Evolutionary conservation across 2,329 filamentous ascomycete species (phyloP), one percentile per base, ranked within the genome.

Genomic region (Epichloe scottii): DNA sequence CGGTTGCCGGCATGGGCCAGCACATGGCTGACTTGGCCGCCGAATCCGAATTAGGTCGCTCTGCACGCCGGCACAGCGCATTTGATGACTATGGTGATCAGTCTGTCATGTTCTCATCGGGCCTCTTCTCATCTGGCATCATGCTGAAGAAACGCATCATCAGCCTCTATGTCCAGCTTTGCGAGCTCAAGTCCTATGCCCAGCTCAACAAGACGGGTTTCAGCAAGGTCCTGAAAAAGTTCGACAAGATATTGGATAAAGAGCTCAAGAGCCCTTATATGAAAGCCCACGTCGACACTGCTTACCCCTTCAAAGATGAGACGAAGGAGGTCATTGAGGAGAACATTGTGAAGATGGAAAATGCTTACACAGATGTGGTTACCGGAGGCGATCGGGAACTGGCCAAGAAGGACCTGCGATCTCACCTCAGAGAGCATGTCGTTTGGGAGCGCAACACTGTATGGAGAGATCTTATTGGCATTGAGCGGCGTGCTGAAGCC

Each of bases 381-480:
- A 94, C 89, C 0, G 80, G 84, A 41, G 89, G 89, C 33, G 88
- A 98, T 61, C 69, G 85, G 3, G 74, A 78, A 5, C 71, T 85
- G 12, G 90, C 93, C 4, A 87, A 83, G 61, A 84, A 87, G 58
- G 93, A 97, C 63, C 74, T 98, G 52, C 81, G 93, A 50, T 80
- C 95, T 33, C 90, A 98, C 63, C 77, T 98, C 26, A 78, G 93
- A 52, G 94, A 98, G 68, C 93, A 98, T 66, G 90, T 98, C 19
- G 91, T 97, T 0, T 98, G 93, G 94, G 94, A 98, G 67, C 81
- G 93, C 52, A 98, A 98, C 64, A 98, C 93, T 0, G 93, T 98
- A 17, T 98, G 93, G 93, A 78, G 94, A 69, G 93, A 98, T 61
- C 93, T 98, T 81, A 98, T 98, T 64, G 93, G 91, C 49, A 91